A percentile compares a stretch with the other conserved stretches of the same genome.
phyloP scores from a whole-genome alignment of 768 basidiomycete species.

The Piloderma croceum region DNA sequence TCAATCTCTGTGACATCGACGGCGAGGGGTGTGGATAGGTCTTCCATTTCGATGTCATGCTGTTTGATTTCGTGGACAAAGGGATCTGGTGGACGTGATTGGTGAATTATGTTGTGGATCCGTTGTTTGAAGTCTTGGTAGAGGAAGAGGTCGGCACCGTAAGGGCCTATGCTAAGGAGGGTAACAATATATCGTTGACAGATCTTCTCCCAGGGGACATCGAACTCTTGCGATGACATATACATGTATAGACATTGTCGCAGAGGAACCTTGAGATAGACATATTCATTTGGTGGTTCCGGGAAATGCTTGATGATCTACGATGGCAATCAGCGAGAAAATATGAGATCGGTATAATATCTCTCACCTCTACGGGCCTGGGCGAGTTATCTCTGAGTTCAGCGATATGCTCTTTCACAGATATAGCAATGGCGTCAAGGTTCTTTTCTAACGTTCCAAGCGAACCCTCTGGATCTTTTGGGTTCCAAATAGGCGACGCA shows the following conservation, averaged over 20 bases:
- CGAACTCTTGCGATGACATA: conserved; percentile 26
- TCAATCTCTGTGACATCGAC: conserved; percentile 43
- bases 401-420: conserved; percentile 62
- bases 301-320: conserved; percentile 57
- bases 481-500: conserved; percentile 83
- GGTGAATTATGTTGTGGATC: conserved; percentile 34
- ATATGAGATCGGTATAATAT: no score
- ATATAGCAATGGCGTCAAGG: conserved; percentile 67
- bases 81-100: conserved; percentile 6
- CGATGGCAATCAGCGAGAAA: no score
- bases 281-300: conserved; percentile 44
- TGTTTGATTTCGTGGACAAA: not conserved
- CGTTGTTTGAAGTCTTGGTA: conserved; percentile 54
- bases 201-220: conserved; percentile 56
- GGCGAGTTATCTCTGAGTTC: conserved; percentile 62
- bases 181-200: conserved; percentile 58
- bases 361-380: conserved; percentile 59
- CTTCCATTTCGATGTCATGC: no score
- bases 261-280: conserved; percentile 51
- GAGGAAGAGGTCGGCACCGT: conserved; percentile 68
- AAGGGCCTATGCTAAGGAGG: conserved; percentile 60
- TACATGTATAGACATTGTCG: conserved; percentile 47
- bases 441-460: conserved; percentile 62
- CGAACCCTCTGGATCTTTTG: conserved; percentile 59
- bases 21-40: conserved; percentile 26